Base-by-base conservation (phyloP, 2,329 filamentous ascomycete species). In the Aspergillus piperis region DNA sequence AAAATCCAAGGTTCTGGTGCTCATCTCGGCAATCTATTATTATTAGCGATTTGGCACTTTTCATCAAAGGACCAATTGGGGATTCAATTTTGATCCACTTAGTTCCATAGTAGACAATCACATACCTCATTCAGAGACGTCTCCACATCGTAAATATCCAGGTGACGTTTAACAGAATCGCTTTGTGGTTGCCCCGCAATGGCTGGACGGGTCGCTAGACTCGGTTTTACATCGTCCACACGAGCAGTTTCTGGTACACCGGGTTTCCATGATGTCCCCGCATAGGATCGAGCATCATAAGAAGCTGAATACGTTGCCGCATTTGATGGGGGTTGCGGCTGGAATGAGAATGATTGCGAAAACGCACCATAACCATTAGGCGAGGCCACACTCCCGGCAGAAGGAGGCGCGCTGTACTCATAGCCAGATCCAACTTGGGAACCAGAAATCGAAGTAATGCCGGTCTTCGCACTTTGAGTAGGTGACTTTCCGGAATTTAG, bases 81-180 rank as follows among this genome's bases (percentile, higher is more conserved):
- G n/a, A 48, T 25, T 21, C n/a, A 8, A 10, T 15, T 25, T 13
- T 13, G 44, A 47, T 38, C 55, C 39, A 27, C 25, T 47, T 27
- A 4, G 41, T 21, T 13, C 30, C 44, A 52, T n/a, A 15, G 11
- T 11, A 44, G 54, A 51, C 42, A 63, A 60, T 58, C 25, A 59
- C 78, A 62, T 73, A 82, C 80, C 73, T 82, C 80, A 63, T 79
- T 79, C 39, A 81, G 71, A 8, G 79, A 79, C 30, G 77, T 71
- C 65, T 81, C 86, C 25, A 88, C 73, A 70, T 89, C 86, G 63
- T 85, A 88, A 51, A 82, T 80, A 42, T 88, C 86, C 3, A 88
- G 74, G 72, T 88, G 86, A 41, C 86, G 81, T 70, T 89, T 88
- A n/a, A 88, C 82, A 48, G 78, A 75, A 53, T 82, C 80, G 54